Evolutionary conservation across 345 rosid species (phyloP), one percentile per base, ranked within the genome.

Genomic region (Gossypium mustelinum): DNA sequence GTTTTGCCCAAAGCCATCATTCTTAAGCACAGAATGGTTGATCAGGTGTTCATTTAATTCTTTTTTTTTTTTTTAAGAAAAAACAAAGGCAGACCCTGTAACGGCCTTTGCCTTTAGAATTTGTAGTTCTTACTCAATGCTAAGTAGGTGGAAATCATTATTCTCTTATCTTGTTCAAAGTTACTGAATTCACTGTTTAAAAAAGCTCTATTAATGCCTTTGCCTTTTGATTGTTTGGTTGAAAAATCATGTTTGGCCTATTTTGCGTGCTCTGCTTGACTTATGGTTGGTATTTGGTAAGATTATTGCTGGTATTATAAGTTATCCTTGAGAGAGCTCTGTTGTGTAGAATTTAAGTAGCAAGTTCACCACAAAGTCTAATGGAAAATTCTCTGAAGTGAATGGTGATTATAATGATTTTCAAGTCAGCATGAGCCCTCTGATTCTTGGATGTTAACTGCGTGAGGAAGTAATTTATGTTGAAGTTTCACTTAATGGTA

Each of bases 1-100:
- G 81, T 92, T 39, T 34, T 94, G 89, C 90, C 91, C 57, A 94
- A 94, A 84, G 79, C 80, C 80, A 87, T 92, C 81, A 84, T 94
- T 79, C 92, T 94, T 48, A 87, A 85, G 88, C 90, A 92, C 76
- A 86, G 68, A 77, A 91, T 94, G 98, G 92, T 84, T 83, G 97
- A 91, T 82, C 97, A 95, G 98, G 99, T 94, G 41, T 34, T 34
- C 6, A 5, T 34, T 34, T 34, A 5, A 47, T 25, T 65, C 68
- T 51, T 0, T 27, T 47, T 12, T 22, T 22, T 27, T 29, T 2
- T 47, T 12, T 2, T 2, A 47, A 47, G 13, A 47, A 47, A 47
- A 47, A 47, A 47, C 11, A 47, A 47, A 11, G 3, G 0, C 11
- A 47, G 13, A 47, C 51, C 41, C 41, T 34, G 13, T 47, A 9